These are phyloP conservation scores for Eimeria sp. DNA, from an alignment of 169 alveolate genomes.

Conservation along the genomic window DNA sequence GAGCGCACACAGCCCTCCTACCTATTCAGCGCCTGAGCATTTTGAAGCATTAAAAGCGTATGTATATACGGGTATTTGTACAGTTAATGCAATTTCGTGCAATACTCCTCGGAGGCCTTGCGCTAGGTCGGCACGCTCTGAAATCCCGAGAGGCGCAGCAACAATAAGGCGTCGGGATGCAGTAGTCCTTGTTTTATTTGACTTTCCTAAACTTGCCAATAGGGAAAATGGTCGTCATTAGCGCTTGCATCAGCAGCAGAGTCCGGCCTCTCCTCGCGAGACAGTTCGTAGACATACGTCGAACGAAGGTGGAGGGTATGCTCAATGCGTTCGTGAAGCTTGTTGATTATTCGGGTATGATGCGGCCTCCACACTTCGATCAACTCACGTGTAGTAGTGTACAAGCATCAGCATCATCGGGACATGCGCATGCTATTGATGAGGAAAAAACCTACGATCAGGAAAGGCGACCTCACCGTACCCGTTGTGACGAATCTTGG, in stretches of 20 bases:
- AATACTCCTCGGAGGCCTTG: not conserved
- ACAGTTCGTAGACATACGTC: slow-evolving; percentile 93
- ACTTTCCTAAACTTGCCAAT: not conserved
- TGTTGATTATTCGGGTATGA: slow-evolving; percentile 83
- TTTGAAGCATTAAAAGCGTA: not conserved
- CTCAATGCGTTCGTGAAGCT: slow-evolving; percentile 88
- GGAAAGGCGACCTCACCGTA: not conserved
- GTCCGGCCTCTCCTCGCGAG: slow-evolving; percentile 93
- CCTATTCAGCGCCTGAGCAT: not conserved
- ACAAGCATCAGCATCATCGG: not conserved
- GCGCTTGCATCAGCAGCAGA: slow-evolving; percentile 90
- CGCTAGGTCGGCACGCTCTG: not conserved
- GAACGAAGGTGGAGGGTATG: slow-evolving; percentile 92
- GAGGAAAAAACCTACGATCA: not conserved
- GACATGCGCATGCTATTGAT: not conserved
- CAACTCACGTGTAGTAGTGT: not conserved
- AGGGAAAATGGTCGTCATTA: slow-evolving; percentile 88
- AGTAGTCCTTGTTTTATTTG: not conserved
- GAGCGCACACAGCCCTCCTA: not conserved
- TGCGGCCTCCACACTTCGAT: not conserved
- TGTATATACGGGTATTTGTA: not conserved
- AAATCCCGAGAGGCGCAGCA: not conserved
- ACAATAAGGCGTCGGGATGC: slow-evolving; percentile 30
- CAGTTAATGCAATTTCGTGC: not conserved
- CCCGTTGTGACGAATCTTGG: not conserved